A percentile compares a stretch with the other conserved stretches of the same genome.
Conservation (phyloP, 1,139 yeast genomes). For the Pichia sp. region DNA sequence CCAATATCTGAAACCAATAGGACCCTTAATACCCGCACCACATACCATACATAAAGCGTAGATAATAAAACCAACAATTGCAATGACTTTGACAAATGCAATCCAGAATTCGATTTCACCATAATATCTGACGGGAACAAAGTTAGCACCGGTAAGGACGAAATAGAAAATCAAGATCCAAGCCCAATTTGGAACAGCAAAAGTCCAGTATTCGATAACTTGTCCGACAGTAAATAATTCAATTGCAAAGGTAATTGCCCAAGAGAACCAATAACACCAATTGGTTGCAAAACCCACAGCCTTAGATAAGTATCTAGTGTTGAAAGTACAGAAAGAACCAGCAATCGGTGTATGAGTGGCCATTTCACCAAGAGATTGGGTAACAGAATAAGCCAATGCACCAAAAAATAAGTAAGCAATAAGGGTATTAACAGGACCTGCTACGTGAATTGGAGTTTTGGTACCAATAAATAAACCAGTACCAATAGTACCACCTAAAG, state of each 20-base stretch:
- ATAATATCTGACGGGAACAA: slow-evolving; percentile 56
- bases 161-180: slow-evolving; percentile 74
- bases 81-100: slow-evolving; percentile 52
- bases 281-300: slow-evolving; percentile 77
- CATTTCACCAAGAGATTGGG: slow-evolving; percentile 73
- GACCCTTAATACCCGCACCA: slow-evolving; percentile 41
- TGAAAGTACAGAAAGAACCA: slow-evolving; percentile 56
- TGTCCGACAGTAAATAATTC: slow-evolving; percentile 78
- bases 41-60: slow-evolving; percentile 40
- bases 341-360: slow-evolving; percentile 70
- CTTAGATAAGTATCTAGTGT: slow-evolving; percentile 58
- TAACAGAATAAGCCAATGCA: slow-evolving; percentile 54
- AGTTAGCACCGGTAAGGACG: slow-evolving; percentile 42
- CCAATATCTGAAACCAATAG: slow-evolving; percentile 85
- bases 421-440: slow-evolving; percentile 65
- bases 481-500: slow-evolving; percentile 67
- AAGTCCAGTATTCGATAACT: slow-evolving; percentile 69
- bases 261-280: slow-evolving; percentile 80
- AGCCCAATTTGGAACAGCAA: slow-evolving; percentile 60
- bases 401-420: slow-evolving; percentile 65
- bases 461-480: slow-evolving; percentile 63
- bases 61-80: slow-evolving; percentile 49
- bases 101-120: slow-evolving; percentile 69
- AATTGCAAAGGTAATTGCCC: slow-evolving; percentile 80
- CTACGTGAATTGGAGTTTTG: slow-evolving; percentile 40